Percentiles rank a stretch among this genome's conserved stretches.
Evolutionary conservation across 2,329 filamentous ascomycete genomes (phyloP).

Genomic region (Colletotrichum tropicale): DNA sequence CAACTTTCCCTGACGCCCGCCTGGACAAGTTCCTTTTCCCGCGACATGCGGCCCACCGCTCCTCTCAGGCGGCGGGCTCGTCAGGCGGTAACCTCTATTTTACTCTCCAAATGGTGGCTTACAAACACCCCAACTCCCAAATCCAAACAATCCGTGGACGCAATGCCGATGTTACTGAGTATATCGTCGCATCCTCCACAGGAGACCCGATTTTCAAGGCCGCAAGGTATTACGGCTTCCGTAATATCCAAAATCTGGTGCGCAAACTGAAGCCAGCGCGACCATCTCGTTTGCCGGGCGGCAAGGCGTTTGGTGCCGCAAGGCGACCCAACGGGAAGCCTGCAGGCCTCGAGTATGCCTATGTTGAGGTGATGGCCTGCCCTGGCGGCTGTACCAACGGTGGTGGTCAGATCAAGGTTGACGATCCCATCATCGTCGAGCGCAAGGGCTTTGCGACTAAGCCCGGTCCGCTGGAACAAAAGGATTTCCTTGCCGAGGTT

Average conservation of each 20-base stretch:
- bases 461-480: conserved; percentile 79
- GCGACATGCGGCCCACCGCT: conserved; percentile 42
- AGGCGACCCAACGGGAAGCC: conserved; percentile 57
- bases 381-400: conserved; percentile 99
- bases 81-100: conserved; percentile 91
- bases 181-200: conserved; percentile 64
- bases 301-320: conserved; percentile 62
- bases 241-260: conserved; percentile 98
- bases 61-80: conserved; percentile 68
- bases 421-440: conserved; percentile 70
- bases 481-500: conserved; percentile 80
- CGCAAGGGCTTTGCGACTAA: conserved; percentile 55
- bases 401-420: conserved; percentile 91
- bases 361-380: conserved; percentile 98
- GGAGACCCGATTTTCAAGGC: conserved; percentile 73
- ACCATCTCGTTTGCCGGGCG: conserved; percentile 80
- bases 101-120: conserved; percentile 76
- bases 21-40: conserved; percentile 80
- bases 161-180: conserved; percentile 92
- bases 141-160: conserved; percentile 78
- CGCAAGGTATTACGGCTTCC: conserved; percentile 94
- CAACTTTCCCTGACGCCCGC: conserved; percentile 73
- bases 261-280: conserved; percentile 85
- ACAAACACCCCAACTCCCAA: conserved; percentile 71
- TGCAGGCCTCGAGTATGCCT: conserved; percentile 73